Base-by-base conservation (phyloP, 441 rosid genomes). In the Pelargonium fulgidum region DNA sequence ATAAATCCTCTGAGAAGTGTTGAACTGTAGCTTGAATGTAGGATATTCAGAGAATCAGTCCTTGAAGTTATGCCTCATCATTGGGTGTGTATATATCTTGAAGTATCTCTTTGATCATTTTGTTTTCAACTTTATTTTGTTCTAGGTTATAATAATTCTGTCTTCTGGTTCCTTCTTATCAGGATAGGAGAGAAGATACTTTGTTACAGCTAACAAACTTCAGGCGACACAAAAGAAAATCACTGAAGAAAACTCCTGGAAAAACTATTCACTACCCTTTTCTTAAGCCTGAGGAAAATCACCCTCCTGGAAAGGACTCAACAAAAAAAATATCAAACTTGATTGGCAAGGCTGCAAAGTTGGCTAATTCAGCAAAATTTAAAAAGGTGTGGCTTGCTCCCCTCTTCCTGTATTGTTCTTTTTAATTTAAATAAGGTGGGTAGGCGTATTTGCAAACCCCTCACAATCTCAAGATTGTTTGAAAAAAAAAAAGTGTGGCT, bases 181-280 rank as follows among this genome's bases (percentile, higher is more conserved):
- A 95, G 99, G 99, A 85, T 80, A 87, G 96, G 84, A 91, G 98
- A 80, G 99, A 95, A 82, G 99, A 95, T 85, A 88, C 98, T 62
- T 58, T 80, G 74, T 85, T 92, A 76, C 73, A 89, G 86, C 83
- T 92, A 78, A 74, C 89, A 61, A 95, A 95, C 78, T 95, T 92
- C 79, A 91, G 85, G 80, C 85, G 85, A 78, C 99, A 92, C 79
- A 95, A 88, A 79, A 91, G 99, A 75, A 95, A 92, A 78, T 70
- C 86, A 19, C 64, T 80, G 80, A 95, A 92, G 85, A 91, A 79
- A 74, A 80, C 77, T 56, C 58, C 82, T 44, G 98, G 98, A 74
- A 91, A 89, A 85, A 71, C 82, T 24, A 74, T 91, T 64, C 82
- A 70, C 64, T 91, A 86, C 78, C 95, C 91, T 62, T 89, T 84